Percentiles rank a stretch among this genome's conserved stretches.
phyloP scores from a whole-genome alignment of 805 yeast genomes.

The Candida tallmaniae region DNA sequence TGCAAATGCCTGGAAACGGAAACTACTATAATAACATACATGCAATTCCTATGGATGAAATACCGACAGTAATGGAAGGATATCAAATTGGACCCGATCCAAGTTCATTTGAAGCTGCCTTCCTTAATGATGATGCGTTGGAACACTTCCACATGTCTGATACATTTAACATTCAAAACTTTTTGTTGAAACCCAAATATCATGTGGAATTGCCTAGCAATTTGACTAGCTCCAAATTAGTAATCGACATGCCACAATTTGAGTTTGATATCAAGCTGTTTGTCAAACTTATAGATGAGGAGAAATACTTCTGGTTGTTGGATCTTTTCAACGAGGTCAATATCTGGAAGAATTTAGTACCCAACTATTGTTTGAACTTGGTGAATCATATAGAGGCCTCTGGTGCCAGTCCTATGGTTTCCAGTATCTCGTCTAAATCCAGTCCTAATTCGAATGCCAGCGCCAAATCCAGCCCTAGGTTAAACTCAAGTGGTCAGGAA shows the following conservation, averaged over 20 bases:
- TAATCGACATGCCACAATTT: slow-evolving; percentile 11
- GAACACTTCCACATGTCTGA: slow-evolving; percentile 8
- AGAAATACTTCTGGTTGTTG: slow-evolving; percentile 34
- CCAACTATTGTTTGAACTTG: slow-evolving; percentile 25
- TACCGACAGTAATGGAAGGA: neutral
- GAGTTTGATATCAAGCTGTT: slow-evolving; percentile 11
- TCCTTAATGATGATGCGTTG: slow-evolving; percentile 11
- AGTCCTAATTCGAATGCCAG: neutral
- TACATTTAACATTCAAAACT: slow-evolving; percentile 12
- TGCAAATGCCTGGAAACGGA: neutral
- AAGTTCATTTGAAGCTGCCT: slow-evolving; percentile 10
- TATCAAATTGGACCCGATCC: slow-evolving; percentile 5
- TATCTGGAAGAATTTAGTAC: slow-evolving; percentile 35
- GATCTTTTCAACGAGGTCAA: slow-evolving; percentile 37
- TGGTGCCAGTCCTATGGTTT: too few relatives aligned
- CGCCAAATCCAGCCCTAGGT: neutral
- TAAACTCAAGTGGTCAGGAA: neutral
- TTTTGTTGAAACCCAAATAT: slow-evolving; percentile 11
- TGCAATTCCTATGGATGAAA: neutral
- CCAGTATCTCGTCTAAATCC: neutral
- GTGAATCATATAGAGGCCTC: slow-evolving; percentile 7
- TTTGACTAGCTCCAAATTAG: slow-evolving; percentile 10
- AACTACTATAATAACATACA: too few relatives aligned
- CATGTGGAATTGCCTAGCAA: slow-evolving; percentile 10
- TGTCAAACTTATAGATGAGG: slow-evolving; percentile 20